Evolutionary conservation across 352 stramenopile species (phyloP).

Genomic region (Hyaloperonospora brassicae): DNA sequence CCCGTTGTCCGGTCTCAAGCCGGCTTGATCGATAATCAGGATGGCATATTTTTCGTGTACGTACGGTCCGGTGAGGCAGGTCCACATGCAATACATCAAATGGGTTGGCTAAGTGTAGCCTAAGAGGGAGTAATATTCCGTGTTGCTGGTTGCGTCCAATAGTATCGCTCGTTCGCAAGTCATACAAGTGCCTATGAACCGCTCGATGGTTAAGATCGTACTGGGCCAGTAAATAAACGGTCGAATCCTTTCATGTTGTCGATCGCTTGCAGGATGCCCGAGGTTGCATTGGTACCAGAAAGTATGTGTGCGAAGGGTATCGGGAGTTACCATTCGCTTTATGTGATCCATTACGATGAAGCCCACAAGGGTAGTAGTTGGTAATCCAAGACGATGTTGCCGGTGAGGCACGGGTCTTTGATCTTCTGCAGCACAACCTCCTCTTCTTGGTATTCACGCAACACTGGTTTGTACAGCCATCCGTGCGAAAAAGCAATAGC

Average conservation of each 20-base stretch:
- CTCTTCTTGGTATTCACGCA: conserved; percentile 3
- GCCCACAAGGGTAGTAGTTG: conserved; percentile 2
- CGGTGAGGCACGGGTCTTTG: conserved; percentile 3
- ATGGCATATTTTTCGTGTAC: too few relatives aligned
- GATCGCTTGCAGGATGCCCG: too few relatives aligned
- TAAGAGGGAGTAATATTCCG: neutral
- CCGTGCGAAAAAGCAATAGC: neutral
- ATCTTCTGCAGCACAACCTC: conserved; percentile 3
- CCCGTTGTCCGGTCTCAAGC: too few relatives aligned
- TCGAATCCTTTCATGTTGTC: too few relatives aligned
- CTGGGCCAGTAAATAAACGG: too few relatives aligned
- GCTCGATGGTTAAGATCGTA: neutral
- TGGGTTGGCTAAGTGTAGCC: too few relatives aligned
- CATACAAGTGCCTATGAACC: neutral
- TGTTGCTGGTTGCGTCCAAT: neutral
- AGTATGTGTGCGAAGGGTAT: too few relatives aligned
- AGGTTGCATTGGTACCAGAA: too few relatives aligned
- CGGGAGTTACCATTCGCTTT: conserved; percentile 1
- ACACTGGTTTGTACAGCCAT: conserved; percentile 4
- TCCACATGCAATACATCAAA: too few relatives aligned
- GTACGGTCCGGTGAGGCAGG: too few relatives aligned
- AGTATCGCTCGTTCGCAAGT: conserved; percentile 1
- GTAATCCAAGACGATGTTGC: conserved; percentile 8
- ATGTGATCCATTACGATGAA: neutral
- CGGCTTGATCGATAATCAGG: too few relatives aligned